phyloP scores from a whole-genome alignment of 2,329 filamentous ascomycete genomes.

The Fusarium algeriense region DNA sequence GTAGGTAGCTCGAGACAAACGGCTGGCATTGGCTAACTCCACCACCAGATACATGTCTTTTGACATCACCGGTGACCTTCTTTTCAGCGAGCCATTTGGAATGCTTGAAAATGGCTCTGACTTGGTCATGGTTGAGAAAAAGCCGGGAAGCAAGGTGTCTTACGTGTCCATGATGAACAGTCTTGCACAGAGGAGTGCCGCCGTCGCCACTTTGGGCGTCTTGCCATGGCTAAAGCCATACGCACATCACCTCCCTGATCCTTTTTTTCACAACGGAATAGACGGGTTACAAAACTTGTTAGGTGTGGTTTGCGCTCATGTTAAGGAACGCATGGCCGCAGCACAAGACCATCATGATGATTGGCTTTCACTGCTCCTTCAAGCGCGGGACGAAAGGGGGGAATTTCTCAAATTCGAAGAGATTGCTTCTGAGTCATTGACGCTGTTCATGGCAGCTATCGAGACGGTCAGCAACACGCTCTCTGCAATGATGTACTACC shows the following conservation, averaged over 20 bases:
- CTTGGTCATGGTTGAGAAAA: not conserved
- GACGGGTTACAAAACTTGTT: not conserved
- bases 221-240: not conserved
- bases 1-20: not conserved
- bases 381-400: not conserved
- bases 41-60: not conserved
- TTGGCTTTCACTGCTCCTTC: not conserved
- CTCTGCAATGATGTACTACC: not conserved
- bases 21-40: not conserved
- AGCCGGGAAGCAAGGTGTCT: not conserved
- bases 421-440: not conserved
- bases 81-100: conserved; percentile 2
- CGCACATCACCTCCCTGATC: not conserved
- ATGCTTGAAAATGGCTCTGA: conserved; percentile 4
- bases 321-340: not conserved
- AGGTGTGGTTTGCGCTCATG: not conserved
- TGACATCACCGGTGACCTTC: conserved; percentile 9
- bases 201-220: not conserved
- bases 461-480: not conserved
- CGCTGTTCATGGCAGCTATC: not conserved
- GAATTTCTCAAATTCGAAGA: not conserved
- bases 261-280: not conserved
- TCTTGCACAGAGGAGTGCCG: not conserved
- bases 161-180: not conserved
- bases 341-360: not conserved